These are phyloP conservation scores for Holtermanniella nyarrowii DNA, from an alignment of 768 basidiomycete genomes.

Conservation along the genomic window DNA sequence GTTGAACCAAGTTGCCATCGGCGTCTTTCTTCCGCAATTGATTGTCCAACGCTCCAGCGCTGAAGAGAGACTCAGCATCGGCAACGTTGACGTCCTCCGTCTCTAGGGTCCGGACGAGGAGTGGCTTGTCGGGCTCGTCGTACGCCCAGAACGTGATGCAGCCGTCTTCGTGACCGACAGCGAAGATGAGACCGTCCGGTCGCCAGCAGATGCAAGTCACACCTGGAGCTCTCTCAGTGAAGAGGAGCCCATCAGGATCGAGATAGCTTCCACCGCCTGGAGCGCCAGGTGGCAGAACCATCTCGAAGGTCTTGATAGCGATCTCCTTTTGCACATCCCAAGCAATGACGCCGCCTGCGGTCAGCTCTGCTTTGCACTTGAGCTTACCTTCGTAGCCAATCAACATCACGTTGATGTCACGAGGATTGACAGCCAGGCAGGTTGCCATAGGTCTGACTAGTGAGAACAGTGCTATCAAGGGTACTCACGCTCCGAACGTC, in stretches of 20 bases:
- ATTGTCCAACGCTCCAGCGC: slow-evolving; percentile 37
- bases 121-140: slow-evolving; percentile 63
- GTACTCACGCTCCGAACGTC: slow-evolving; percentile 32
- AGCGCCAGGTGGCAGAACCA: slow-evolving; percentile 65
- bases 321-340: slow-evolving; percentile 41
- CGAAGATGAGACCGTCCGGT: slow-evolving; percentile 63
- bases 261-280: slow-evolving; percentile 64
- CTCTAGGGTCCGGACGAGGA: slow-evolving; percentile 60
- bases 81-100: slow-evolving; percentile 44
- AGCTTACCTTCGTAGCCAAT: slow-evolving; percentile 61
- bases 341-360: slow-evolving; percentile 41
- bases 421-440: slow-evolving; percentile 58
- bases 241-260: slow-evolving; percentile 47
- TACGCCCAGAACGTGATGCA: slow-evolving; percentile 73
- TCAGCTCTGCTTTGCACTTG: slow-evolving; percentile 5
- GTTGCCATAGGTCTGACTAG: slow-evolving; percentile 48
- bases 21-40: slow-evolving; percentile 12
- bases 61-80: slow-evolving; percentile 43
- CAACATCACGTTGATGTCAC: slow-evolving; percentile 61
- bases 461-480: neutral
- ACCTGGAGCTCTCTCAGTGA: slow-evolving; percentile 57
- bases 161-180: slow-evolving; percentile 71
- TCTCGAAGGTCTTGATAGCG: slow-evolving; percentile 54
- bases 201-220: slow-evolving; percentile 65
- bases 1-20: slow-evolving; percentile 12